These are phyloP conservation scores for Saccharomyces kudriavzevii DNA, from an alignment of 805 yeast species.

Conservation along the genomic window DNA sequence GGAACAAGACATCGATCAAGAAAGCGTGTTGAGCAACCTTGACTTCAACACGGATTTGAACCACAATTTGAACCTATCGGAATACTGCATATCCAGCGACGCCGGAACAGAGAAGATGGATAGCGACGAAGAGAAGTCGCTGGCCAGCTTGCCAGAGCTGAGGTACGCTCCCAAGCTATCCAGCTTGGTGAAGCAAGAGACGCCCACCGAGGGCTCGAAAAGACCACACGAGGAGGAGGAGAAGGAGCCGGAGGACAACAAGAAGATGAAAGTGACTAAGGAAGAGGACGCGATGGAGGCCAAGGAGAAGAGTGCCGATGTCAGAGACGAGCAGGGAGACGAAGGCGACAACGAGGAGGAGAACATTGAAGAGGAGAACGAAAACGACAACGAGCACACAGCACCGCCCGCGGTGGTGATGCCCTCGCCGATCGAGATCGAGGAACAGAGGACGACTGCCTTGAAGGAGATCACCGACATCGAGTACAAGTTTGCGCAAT, in stretches of 20 bases:
- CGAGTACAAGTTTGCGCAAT: conserved; percentile 76
- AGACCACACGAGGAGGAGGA: conserved; percentile 15
- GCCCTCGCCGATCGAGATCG: conserved; percentile 24
- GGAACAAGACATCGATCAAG: conserved; percentile 7
- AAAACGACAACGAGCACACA: conserved; percentile 5
- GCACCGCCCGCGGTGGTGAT: conserved; percentile 7
- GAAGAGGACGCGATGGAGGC: conserved; percentile 7
- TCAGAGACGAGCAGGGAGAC: conserved; percentile 5
- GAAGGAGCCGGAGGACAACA: conserved; percentile 12
- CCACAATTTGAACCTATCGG: conserved; percentile 38
- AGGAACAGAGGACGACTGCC: conserved; percentile 22
- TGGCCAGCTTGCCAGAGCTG: conserved; percentile 12
- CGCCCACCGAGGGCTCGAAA: conserved; percentile 15
- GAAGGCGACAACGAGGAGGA: conserved; percentile 7
- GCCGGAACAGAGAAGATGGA: conserved; percentile 90
- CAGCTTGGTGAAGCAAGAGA: conserved; percentile 17
- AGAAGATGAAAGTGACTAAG: conserved; percentile 3
- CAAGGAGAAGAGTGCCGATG: conserved; percentile 1
- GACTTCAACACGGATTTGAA: conserved; percentile 38
- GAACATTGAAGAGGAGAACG: conserved; percentile 7
- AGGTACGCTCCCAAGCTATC: conserved; percentile 9
- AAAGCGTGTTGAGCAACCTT: conserved; percentile 21
- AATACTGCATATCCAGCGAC: conserved; percentile 45
- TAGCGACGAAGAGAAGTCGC: conserved; percentile 20
- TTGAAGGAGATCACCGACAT: conserved; percentile 65